Percentiles rank a stretch among this genome's conserved stretches.
Conservation (phyloP, 2,329 filamentous ascomycete species). For the Sarocladium kiliense region DNA sequence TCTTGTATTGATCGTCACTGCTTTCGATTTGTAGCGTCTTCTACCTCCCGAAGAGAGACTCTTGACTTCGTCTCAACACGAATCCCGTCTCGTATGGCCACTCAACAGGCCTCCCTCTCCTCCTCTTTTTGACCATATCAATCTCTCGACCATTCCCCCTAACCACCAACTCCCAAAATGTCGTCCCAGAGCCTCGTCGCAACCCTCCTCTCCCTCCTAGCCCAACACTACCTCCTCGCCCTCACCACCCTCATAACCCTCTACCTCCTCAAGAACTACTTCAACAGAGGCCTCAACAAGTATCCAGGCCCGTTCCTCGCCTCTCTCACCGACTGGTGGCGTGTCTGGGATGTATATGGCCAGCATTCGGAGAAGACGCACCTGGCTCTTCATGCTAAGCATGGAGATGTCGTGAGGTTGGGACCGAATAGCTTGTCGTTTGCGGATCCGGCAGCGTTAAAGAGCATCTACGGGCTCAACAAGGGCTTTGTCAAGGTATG, state of each 20-base stretch:
- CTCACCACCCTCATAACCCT: slow-evolving; percentile 1
- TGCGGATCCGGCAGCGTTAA: slow-evolving; percentile 66
- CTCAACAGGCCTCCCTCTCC: neutral
- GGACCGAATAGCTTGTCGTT: slow-evolving; percentile 73
- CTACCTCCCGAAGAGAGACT: neutral
- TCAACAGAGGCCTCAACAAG: slow-evolving; percentile 56
- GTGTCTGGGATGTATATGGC: slow-evolving; percentile 62
- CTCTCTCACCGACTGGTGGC: slow-evolving; percentile 62
- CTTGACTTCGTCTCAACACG: slow-evolving; percentile 2
- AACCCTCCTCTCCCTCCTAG: neutral
- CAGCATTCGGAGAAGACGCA: slow-evolving; percentile 49
- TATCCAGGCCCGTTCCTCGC: slow-evolving; percentile 71
- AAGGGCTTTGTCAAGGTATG: slow-evolving; percentile 72
- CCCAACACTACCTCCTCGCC: neutral
- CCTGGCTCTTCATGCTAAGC: slow-evolving; percentile 48
- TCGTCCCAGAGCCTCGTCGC: neutral
- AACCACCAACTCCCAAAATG: neutral
- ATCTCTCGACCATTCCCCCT: too few relatives aligned
- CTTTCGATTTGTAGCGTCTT: neutral
- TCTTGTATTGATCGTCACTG: neutral
- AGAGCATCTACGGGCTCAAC: slow-evolving; percentile 75
- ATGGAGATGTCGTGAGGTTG: slow-evolving; percentile 69
- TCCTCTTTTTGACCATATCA: too few relatives aligned
- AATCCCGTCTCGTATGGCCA: neutral
- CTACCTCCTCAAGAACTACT: slow-evolving; percentile 13